Evolutionary conservation across 2,329 filamentous ascomycete genomes (phyloP).

Genomic region (Neonectria sp.): DNA sequence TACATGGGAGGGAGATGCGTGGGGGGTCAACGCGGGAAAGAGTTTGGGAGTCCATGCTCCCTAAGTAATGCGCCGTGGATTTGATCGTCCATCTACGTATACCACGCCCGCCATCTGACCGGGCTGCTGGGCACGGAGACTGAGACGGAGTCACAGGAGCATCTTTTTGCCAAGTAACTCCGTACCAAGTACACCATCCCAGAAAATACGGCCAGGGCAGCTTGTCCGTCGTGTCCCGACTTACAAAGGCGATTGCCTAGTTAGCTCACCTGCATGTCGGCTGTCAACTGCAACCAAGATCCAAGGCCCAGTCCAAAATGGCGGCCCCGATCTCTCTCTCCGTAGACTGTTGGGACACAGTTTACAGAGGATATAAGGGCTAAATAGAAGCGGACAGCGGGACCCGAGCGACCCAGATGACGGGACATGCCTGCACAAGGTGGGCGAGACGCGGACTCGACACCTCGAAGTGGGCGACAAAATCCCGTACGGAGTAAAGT

Average conservation of each 20-base stretch:
- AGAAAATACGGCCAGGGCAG: neutral
- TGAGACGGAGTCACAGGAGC: slow-evolving; percentile 6
- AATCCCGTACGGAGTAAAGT: slow-evolving; percentile 1
- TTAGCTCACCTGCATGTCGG: slow-evolving; percentile 18
- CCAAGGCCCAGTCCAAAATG: slow-evolving; percentile 15
- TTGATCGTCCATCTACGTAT: neutral
- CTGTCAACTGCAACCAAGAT: slow-evolving; percentile 29
- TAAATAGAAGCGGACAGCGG: slow-evolving; percentile 10
- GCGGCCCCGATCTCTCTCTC: slow-evolving; percentile 8
- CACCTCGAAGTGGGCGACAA: slow-evolving; percentile 6
- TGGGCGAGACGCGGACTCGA: slow-evolving; percentile 1
- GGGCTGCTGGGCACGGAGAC: neutral
- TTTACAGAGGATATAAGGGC: neutral
- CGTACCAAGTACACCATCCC: neutral
- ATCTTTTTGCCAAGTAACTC: neutral
- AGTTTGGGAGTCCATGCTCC: neutral
- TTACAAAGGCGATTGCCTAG: neutral
- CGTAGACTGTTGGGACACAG: slow-evolving; percentile 26
- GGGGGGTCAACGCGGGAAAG: slow-evolving; percentile 20
- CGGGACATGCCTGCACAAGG: slow-evolving; percentile 14
- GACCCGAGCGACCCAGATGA: slow-evolving; percentile 3
- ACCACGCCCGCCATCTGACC: neutral
- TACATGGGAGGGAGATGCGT: slow-evolving; percentile 25
- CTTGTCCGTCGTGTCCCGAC: neutral
- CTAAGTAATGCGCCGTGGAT: neutral